These are phyloP conservation scores for Amyloporia xantha DNA, from an alignment of 768 basidiomycete species.

Conservation along the genomic window DNA sequence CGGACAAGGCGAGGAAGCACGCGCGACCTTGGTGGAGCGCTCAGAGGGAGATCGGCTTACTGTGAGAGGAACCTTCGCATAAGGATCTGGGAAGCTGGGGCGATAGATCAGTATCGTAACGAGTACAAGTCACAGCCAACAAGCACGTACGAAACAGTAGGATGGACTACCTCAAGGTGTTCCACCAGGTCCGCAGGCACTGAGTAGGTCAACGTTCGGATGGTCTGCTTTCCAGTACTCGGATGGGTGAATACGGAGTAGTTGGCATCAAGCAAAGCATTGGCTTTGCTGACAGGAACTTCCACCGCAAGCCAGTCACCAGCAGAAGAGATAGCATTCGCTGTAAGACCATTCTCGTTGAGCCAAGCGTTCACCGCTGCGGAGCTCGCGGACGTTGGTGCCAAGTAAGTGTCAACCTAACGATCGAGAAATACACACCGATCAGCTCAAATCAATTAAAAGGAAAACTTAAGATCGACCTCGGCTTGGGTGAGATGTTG, in stretches of 20 bases:
- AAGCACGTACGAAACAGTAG: constrained; percentile 19
- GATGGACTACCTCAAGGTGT: constrained; percentile 27
- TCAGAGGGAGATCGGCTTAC: neutral
- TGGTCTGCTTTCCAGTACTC: constrained; percentile 19
- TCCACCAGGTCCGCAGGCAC: constrained; percentile 25
- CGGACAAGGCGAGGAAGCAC: neutral
- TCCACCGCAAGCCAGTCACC: constrained; percentile 30
- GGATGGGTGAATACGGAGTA: constrained; percentile 28
- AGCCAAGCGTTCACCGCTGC: constrained; percentile 23
- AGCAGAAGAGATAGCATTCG: constrained; percentile 19
- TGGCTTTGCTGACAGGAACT: constrained; percentile 27
- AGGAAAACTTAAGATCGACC: constrained; percentile 15
- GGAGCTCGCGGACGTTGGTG: constrained; percentile 19
- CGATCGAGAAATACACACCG: no score
- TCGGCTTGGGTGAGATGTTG: constrained; percentile 31
- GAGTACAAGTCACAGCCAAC: no score
- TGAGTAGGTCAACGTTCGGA: constrained; percentile 33
- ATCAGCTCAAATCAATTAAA: no score
- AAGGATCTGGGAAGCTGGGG: neutral
- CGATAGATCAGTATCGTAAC: constrained; percentile 15
- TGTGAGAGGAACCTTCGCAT: neutral
- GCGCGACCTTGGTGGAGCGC: neutral
- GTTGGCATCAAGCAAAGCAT: constrained; percentile 27
- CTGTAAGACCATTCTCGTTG: constrained; percentile 19
- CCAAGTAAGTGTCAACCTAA: constrained; percentile 23